Conservation (phyloP, 805 yeast species). For the Candida krabiensis region DNA sequence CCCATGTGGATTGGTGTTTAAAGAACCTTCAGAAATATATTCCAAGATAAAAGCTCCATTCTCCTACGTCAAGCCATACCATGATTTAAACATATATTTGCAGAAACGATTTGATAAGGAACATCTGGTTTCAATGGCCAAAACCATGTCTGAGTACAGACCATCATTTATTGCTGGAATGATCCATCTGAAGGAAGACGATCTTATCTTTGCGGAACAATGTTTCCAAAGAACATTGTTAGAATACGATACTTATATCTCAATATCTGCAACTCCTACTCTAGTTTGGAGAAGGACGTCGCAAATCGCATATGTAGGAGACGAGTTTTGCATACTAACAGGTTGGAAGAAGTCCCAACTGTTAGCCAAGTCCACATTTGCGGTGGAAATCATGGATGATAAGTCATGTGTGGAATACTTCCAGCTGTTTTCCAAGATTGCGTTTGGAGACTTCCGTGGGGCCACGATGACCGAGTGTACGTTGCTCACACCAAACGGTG, state of each 20-base stretch:
- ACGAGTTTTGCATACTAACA: conserved; percentile 85
- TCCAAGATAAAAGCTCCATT: conserved; percentile 73
- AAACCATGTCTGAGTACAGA: conserved; percentile 84
- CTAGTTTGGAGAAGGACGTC: conserved; percentile 96
- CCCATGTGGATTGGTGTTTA: conserved; percentile 44
- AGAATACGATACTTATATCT: conserved; percentile 83
- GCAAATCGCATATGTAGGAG: conserved; percentile 92
- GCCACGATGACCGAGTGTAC: conserved; percentile 88
- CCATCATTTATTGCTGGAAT: conserved; percentile 94
- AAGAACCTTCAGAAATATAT: conserved; percentile 79
- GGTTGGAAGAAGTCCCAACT: conserved; percentile 84
- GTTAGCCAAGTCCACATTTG: conserved; percentile 65
- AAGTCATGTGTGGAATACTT: conserved; percentile 84
- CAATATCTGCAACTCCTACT: conserved; percentile 89
- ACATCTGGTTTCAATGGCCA: conserved; percentile 72
- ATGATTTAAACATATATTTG: conserved; percentile 72
- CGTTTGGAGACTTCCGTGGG: conserved; percentile 89
- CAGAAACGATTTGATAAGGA: conserved; percentile 66
- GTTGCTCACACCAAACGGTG: conserved; percentile 56
- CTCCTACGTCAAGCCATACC: conserved; percentile 89
- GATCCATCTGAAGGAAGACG: conserved; percentile 84
- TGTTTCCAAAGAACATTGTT: conserved; percentile 89
- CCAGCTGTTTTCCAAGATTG: conserved; percentile 76
- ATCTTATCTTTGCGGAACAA: conserved; percentile 92
- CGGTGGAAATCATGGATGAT: conserved; percentile 85